Evolutionary conservation across 2,329 filamentous ascomycete genomes (phyloP).

Genomic region (Aspergillus vadensis): DNA sequence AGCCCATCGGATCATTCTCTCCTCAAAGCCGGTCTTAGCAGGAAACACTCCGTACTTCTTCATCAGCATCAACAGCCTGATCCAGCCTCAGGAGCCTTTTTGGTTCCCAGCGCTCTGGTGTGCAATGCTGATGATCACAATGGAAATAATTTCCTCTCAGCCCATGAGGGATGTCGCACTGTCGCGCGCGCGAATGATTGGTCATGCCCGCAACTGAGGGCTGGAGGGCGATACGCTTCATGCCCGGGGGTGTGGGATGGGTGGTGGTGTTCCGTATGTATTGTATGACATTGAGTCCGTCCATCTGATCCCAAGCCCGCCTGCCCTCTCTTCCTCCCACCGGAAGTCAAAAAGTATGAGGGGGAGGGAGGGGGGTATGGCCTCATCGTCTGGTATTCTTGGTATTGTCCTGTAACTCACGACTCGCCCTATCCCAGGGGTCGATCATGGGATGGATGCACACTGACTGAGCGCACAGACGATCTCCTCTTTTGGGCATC

Average conservation of each 20-base stretch:
- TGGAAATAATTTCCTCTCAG: conserved; percentile 9
- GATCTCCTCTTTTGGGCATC: conserved; percentile 18
- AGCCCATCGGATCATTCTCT: conserved; percentile 5
- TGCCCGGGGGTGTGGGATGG: neutral
- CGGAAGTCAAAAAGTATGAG: neutral
- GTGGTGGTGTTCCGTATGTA: conserved; percentile 1
- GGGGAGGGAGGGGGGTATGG: conserved; percentile 3
- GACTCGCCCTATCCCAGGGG: conserved; percentile 14
- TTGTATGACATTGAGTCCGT: conserved; percentile 23
- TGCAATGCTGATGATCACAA: neutral
- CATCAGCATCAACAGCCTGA: neutral
- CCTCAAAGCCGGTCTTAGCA: neutral
- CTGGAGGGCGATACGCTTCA: conserved; percentile 12
- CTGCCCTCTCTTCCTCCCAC: neutral
- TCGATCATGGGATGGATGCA: conserved; percentile 26
- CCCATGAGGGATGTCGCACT: conserved; percentile 17
- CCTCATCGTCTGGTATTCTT: conserved; percentile 11
- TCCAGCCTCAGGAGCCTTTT: neutral
- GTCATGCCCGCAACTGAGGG: conserved; percentile 2
- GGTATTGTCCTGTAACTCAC: conserved; percentile 20
- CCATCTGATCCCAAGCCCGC: conserved; percentile 22
- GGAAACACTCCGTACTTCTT: neutral
- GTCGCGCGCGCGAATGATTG: conserved; percentile 17
- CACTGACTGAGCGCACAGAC: conserved; percentile 22
- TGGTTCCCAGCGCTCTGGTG: conserved; percentile 3